These are phyloP conservation scores for Calonectria hawksworthii DNA, from an alignment of 2,329 filamentous ascomycete genomes.

Conservation along the genomic window DNA sequence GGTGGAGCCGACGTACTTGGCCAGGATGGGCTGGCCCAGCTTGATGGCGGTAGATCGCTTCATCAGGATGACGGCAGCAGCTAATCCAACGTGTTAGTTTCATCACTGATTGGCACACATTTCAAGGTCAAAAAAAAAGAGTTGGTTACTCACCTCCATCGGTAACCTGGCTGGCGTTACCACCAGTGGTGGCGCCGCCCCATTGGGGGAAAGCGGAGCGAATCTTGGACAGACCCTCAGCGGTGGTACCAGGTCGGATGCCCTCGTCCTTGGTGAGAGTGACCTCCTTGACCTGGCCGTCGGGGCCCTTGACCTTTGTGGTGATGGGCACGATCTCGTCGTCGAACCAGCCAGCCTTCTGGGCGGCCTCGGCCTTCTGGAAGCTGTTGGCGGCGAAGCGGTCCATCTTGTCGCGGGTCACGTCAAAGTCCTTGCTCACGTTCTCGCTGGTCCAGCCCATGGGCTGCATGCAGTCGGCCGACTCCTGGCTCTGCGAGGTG, in stretches of 20 bases:
- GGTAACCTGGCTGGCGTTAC: conserved; percentile 95
- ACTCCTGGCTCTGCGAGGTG: conserved; percentile 78
- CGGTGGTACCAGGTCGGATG: conserved; percentile 90
- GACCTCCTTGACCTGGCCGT: conserved; percentile 83
- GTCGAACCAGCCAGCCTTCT: conserved; percentile 91
- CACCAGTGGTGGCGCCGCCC: conserved; percentile 88
- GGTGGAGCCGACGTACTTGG: conserved; percentile 94
- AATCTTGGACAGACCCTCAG: conserved; percentile 85
- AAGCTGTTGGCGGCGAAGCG: conserved; percentile 89
- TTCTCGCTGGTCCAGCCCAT: conserved; percentile 99
- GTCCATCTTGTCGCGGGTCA: conserved; percentile 86
- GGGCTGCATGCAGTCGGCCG: conserved; percentile 88
- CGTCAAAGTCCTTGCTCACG: conserved; percentile 90
- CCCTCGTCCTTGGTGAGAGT: conserved; percentile 91
- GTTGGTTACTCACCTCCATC: conserved; percentile 76
- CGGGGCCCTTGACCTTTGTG: conserved; percentile 85
- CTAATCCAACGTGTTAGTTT: conserved; percentile 54
- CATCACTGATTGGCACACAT: background rate
- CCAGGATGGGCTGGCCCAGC: conserved; percentile 91
- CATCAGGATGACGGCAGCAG: conserved; percentile 92
- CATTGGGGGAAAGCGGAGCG: conserved; percentile 91
- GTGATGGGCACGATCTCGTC: conserved; percentile 95
- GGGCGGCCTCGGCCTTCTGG: conserved; percentile 87
- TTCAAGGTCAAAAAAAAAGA: background rate
- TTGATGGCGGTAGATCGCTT: conserved; percentile 90